Evolutionary conservation across 257 asterid genomes (phyloP), one percentile per base, ranked within the genome.

Genomic region (Solanum habrochaites): DNA sequence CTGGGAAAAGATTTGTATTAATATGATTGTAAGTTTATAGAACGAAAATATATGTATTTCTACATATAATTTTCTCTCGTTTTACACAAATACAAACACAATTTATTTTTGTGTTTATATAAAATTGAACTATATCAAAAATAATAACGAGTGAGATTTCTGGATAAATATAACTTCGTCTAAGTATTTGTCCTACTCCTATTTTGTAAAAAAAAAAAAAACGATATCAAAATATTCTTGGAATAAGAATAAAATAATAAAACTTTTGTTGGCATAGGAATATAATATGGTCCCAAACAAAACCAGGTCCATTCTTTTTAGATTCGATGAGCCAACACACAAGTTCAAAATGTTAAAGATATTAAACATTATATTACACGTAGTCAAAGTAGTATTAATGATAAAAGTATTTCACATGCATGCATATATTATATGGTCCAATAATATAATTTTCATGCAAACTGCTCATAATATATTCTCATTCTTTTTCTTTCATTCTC

Each of bases 341-440:
- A 45, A 85, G 83, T 89, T 78, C 69, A 87, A 89, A 71, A 20
- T 85, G 87, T 87, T 73, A 74, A 87, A 89, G 35, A 70, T 31
- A 70, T 31, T n/a, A 70, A 16, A 67, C 75, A 56, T 35, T 35
- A 62, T 74, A 47, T 84, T 64, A 47, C 83, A 85, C 25, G 32
- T 29, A 21, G 32, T 7, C 37, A 31, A 21, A 15, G 32, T 11
- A 64, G 5, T 49, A 58, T 21, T 58, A 40, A 70, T 80, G 67
- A 80, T 80, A 62, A 80, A 18, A 52, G 21, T 47, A 80, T 16
- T 49, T 80, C 84, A 27, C 16, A 80, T 47, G 84, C 81, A 72
- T 72, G 42, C 42, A 69, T 69, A 29, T 67, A 27, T 66, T 67
- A 72, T 73, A 37, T 73, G 86, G 69, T 18, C 85, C 73, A 89